Evolutionary conservation across 108 stramenopile genomes (phyloP), one percentile per base, ranked within the genome.

Genomic region (Pseudonitzschia pungens): DNA sequence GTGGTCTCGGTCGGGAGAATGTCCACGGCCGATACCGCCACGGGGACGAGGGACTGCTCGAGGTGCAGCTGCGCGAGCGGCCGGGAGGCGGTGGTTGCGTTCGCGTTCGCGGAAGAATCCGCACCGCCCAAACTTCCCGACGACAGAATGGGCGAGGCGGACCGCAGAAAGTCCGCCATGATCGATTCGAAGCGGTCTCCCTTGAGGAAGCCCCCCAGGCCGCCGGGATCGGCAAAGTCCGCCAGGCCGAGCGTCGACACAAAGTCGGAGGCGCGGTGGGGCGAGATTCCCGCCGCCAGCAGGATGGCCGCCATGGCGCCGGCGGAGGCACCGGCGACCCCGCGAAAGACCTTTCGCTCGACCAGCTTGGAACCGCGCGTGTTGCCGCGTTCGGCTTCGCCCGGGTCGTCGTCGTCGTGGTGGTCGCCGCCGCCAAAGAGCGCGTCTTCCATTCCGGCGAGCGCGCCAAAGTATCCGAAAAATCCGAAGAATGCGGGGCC

Each of bases 401-500:
- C n/a, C n/a, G n/a, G n/a, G n/a, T n/a, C n/a, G n/a, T n/a, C n/a
- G n/a, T n/a, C n/a, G n/a, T n/a, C n/a, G n/a, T n/a, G 26, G 55
- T 6, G 22, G 27, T 8, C 55, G 57, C 7, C 10, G 21, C 7
- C 10, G 45, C 3, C 7, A 48, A 48, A 48, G 16, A 79, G 50
- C 63, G 63, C 85, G 21, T 87, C 89, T 42, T 83, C 78, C 68
- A 88, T 77, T 12, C 85, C 89, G 0, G 80, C 73, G 65, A 93
- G 69, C 14, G 79, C 83, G 2, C 92, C 92, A 77, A 90, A 93
- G 55, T 90, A 93, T 9, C 85, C 89, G 66, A 87, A 90, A 56
- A 89, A 93, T 1, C 92, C 92, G 72, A 93, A 93, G 63, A 93
- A 93, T 11, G 92, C 83, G 1, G 92, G 92, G 41, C 87, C 89